These are phyloP conservation scores for Rhodamnia argentea DNA, from an alignment of 345 rosid genomes.

Conservation along the genomic window DNA sequence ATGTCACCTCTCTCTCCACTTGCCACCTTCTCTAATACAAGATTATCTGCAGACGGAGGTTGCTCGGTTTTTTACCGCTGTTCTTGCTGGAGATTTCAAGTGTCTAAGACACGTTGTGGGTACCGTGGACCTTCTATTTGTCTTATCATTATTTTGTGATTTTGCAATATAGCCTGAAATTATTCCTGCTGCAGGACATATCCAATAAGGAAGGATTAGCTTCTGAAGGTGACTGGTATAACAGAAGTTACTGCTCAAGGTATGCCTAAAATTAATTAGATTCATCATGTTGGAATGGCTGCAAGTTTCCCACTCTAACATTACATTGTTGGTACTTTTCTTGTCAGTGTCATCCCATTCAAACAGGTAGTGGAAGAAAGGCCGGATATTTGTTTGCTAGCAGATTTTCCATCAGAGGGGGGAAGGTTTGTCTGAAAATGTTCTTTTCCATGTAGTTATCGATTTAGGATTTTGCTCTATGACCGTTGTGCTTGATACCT, in stretches of 20 bases:
- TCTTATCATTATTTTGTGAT: background rate
- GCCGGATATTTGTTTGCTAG: constrained; percentile 56
- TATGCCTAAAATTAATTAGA: constrained; percentile 7
- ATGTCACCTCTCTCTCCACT: background rate
- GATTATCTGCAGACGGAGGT: constrained; percentile 49
- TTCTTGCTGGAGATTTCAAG: constrained; percentile 64
- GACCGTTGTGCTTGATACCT: background rate
- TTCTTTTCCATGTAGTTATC: background rate
- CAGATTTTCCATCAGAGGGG: constrained; percentile 62
- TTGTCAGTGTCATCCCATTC: constrained; percentile 49
- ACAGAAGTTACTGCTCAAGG: constrained; percentile 46
- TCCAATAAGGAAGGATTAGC: constrained; percentile 72
- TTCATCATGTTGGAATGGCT: background rate
- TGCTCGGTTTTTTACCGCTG: constrained; percentile 43
- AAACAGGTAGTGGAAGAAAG: constrained; percentile 65
- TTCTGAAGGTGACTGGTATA: constrained; percentile 43
- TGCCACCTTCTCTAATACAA: background rate
- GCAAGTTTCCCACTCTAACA: background rate
- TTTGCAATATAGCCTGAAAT: constrained; percentile 5
- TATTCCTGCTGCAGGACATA: constrained; percentile 40
- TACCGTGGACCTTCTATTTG: constrained; percentile 2
- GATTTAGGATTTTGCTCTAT: background rate
- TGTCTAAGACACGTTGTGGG: constrained; percentile 58
- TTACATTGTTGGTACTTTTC: background rate
- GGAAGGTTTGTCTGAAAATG: constrained; percentile 34